A percentile compares a stretch with the other conserved stretches of the same genome.
Evolutionary conservation across 441 rosid species (phyloP).

Genomic region (Geranium incanum): DNA sequence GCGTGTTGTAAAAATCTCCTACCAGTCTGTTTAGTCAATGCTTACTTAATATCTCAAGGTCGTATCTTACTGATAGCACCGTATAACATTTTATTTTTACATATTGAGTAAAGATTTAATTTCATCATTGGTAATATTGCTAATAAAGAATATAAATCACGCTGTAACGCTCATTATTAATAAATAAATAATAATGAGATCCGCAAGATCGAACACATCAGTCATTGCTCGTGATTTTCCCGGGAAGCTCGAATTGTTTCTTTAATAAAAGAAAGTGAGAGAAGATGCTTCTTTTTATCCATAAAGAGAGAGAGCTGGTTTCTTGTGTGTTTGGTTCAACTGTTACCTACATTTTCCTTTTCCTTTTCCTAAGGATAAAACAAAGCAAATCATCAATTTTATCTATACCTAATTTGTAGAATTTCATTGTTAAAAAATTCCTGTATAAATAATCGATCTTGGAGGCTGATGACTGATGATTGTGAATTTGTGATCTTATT

Average conservation of each 20-base stretch:
- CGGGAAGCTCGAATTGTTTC: conserved; percentile 1
- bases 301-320: background rate
- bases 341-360: background rate
- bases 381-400: background rate
- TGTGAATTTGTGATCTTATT: background rate
- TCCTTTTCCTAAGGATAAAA: background rate
- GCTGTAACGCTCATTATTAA: no score
- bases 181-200: no score
- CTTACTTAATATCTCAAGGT: no score
- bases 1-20: background rate
- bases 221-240: background rate
- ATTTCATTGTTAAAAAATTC: no score
- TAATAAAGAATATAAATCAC: no score
- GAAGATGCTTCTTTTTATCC: background rate
- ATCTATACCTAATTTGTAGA: background rate
- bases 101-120: no score
- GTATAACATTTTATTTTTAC: no score
- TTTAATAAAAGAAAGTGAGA: background rate
- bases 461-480: background rate
- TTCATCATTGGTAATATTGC: no score
- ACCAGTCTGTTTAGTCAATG: no score
- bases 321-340: conserved; percentile 8
- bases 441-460: background rate
- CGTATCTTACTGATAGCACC: no score
- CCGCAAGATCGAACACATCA: background rate